Base-by-base conservation (phyloP, 2,329 filamentous ascomycete species). In the Talaromyces sp. region DNA sequence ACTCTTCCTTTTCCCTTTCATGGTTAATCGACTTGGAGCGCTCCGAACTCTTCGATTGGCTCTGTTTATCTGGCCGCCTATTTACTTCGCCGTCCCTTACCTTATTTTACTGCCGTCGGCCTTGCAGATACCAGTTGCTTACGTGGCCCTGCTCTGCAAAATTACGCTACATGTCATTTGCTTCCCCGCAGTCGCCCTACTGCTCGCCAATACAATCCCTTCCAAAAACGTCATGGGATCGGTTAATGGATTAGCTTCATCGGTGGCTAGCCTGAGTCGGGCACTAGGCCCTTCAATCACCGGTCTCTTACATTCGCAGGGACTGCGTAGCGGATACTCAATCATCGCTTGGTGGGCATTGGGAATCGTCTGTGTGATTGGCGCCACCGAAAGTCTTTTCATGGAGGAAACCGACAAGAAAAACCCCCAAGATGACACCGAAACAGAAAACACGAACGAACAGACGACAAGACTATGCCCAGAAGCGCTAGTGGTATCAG, bases 311-410 rank as follows among this genome's bases (percentile, higher is more conserved):
- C 96, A 97, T 78, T 87, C 92, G 4, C 82, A 89, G 61, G 95
- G 95, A 60, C 85, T 96, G 41, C 85, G 88, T 69, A 85, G 89
- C 7, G 93, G 93, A 41, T 94, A 92, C 75, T 94, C 93, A 4
- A 93, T 93, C 22, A 83, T 97, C 39, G 90, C 93, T 0, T 99
- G 95, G 94, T 99, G 95, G 95, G 89, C 88, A 67, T 93, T 90
- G 69, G 92, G 90, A 9, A 72, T 90, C 3, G 87, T 97, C 37
- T 91, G 92, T 39, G 79, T 92, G 11, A 77, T 87, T 14, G 95
- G 93, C 54, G 91, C 90, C 1, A 79, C 90, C 60, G 82, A 95
- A 72, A 91, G 90, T 76, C 83, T 92, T 66, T 87, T 87, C 74
- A 90, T 97, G 78, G 87, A 87, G 41, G 90, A 94, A 72, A 82